Conservation (phyloP, 2,329 filamentous ascomycete species). For the Colletotrichum horii region DNA sequence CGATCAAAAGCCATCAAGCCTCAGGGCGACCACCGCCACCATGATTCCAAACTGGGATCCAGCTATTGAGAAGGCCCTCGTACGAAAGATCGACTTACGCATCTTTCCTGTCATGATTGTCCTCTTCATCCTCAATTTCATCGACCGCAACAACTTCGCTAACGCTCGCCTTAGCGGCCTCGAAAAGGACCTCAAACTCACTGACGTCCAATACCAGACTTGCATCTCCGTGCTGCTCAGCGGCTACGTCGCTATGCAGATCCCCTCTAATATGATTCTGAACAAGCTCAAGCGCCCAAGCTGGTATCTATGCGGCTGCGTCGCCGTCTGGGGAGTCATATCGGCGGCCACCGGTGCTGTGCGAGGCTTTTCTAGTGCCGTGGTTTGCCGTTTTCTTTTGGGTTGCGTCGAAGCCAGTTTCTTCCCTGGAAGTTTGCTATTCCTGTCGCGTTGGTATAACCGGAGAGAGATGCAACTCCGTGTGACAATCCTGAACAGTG, state of each 20-base stretch:
- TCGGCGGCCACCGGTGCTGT: background rate
- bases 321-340: background rate
- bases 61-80: slow-evolving; percentile 24
- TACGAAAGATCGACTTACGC: slow-evolving; percentile 35
- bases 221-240: background rate
- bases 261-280: background rate
- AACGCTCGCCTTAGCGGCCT: slow-evolving; percentile 26
- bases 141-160: slow-evolving; percentile 27
- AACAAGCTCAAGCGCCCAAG: background rate
- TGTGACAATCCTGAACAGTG: background rate
- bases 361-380: background rate
- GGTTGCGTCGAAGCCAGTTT: background rate
- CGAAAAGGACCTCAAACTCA: slow-evolving; percentile 40
- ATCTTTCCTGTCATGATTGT: slow-evolving; percentile 38
- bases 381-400: background rate
- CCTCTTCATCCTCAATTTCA: slow-evolving; percentile 38
- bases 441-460: background rate
- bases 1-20: background rate
- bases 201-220: slow-evolving; percentile 28
- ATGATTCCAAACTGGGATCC: background rate
- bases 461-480: background rate
- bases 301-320: background rate
- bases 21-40: background rate
- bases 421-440: background rate
- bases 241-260: background rate